These are phyloP conservation scores for Naganishia liquefaciens DNA, from an alignment of 1,284 basidiomycete genomes.

Conservation along the genomic window DNA sequence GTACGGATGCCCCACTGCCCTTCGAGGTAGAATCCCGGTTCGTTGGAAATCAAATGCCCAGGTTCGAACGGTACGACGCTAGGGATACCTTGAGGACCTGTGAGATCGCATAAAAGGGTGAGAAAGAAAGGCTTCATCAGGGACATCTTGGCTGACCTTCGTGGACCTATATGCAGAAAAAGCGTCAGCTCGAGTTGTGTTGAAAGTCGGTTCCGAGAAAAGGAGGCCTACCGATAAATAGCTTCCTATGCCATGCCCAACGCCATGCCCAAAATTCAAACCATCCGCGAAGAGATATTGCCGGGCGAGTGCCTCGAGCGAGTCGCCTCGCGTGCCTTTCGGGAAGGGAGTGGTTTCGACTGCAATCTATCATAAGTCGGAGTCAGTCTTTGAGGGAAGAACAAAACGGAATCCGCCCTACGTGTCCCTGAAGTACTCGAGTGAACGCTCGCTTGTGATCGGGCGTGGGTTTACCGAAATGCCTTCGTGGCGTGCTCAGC, in stretches of 20 bases:
- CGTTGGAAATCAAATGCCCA: constrained; percentile 83
- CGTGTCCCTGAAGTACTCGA: constrained; percentile 91
- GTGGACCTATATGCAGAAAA: constrained; percentile 40
- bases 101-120: background rate
- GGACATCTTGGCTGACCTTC: constrained; percentile 42
- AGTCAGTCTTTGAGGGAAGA: background rate
- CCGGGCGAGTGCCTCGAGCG: constrained; percentile 81
- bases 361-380: constrained; percentile 66
- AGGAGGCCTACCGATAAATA: constrained; percentile 33
- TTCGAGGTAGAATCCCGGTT: constrained; percentile 66
- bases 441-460: constrained; percentile 91
- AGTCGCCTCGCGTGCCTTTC: constrained; percentile 74
- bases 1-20: constrained; percentile 86
- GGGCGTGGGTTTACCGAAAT: constrained; percentile 77
- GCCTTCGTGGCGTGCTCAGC: constrained; percentile 47
- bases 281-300: constrained; percentile 84
- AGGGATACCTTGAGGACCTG: constrained; percentile 36
- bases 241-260: constrained; percentile 51
- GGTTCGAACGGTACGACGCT: constrained; percentile 63
- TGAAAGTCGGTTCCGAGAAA: background rate
- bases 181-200: background rate
- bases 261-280: constrained; percentile 64
- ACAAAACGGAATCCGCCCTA: constrained; percentile 54
- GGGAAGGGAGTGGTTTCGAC: constrained; percentile 88
- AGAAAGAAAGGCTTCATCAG: background rate